Evolutionary conservation across 1,139 yeast genomes (phyloP), one percentile per base, ranked within the genome.

Genomic region (Geotrichum fermentans): DNA sequence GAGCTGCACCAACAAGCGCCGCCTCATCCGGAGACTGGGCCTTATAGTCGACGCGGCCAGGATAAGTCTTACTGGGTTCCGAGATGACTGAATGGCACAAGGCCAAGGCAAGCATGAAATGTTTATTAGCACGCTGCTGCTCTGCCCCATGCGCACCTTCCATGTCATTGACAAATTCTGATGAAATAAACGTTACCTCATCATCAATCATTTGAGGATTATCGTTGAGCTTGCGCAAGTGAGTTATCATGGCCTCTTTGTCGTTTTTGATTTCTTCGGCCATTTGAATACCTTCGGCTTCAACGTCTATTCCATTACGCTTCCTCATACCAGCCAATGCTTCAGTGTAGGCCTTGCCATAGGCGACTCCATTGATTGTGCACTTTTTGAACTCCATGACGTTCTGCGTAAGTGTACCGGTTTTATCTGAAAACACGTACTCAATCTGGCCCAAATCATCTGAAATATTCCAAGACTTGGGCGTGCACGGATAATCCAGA

Each of bases 1-100:
- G 78, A 0, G 97, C 97, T 41, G 92, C 89, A 5, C 84, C 79
- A 3, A 92, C 97, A 52, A 92, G 75, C 0, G 98, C 97, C 43
- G 95, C 94, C 68, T 92, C 98, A 72, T 92, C 98, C 0, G 98
- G 98, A n/a, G 96, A 86, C 67, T 92, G 97, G 0, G 98, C 97
- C 63, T 89, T 87, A 62, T 86, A 78, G 37, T 72, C 74, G 49
- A 84, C 66, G 40, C 69, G 71, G 1, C 77, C 78, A 32, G 86
- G 83, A 24, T 50, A 33, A 40, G 74, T 73, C 13, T 73, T 73
- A 26, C 52, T 51, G 7, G 48, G 50, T 57, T 85, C 97, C 13
- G 95, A 83, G 42, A 90, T 76, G 8, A 89, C 97, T 21, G 96
- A 83, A 62, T 92, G 97, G 66, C 98, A 92, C 33, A 92, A 72